Percentiles rank a stretch among this genome's conserved stretches.
Evolutionary conservation across 2,329 filamentous ascomycete species (phyloP).

Genomic region (Fusarium dlaminii): DNA sequence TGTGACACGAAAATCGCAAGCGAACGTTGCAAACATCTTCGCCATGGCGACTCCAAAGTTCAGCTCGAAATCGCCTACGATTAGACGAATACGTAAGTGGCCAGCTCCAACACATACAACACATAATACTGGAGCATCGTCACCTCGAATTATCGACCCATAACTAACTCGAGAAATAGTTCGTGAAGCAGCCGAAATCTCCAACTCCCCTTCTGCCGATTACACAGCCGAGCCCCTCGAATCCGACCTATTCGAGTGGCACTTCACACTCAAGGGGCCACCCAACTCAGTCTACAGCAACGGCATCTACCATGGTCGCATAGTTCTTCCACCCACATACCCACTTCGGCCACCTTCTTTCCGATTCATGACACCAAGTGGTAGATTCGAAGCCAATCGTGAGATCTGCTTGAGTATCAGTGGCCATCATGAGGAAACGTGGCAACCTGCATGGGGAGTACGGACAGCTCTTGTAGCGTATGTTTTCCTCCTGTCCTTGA

Average conservation of each 20-base stretch:
- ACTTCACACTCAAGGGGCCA: conserved; percentile 94
- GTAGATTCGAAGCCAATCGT: conserved; percentile 93
- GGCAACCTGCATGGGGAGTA: conserved; percentile 98
- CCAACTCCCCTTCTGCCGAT: conserved; percentile 81
- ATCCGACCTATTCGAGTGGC: conserved; percentile 95
- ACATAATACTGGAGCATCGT: neutral
- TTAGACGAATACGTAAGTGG: conserved; percentile 80
- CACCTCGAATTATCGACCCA: neutral
- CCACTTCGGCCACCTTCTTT: conserved; percentile 94
- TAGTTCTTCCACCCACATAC: conserved; percentile 88
- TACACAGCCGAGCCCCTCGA: conserved; percentile 88
- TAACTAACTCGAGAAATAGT: conserved; percentile 53
- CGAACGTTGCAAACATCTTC: neutral
- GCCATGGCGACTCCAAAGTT: conserved; percentile 57
- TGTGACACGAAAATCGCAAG: neutral
- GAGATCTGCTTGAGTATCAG: conserved; percentile 96
- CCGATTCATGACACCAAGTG: conserved; percentile 90
- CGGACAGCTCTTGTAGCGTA: conserved; percentile 81
- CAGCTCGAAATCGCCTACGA: conserved; percentile 83
- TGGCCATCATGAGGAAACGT: conserved; percentile 96
- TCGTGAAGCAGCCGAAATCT: conserved; percentile 90
- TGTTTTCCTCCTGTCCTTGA: conserved; percentile 37
- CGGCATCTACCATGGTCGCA: conserved; percentile 95
- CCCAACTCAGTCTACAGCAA: conserved; percentile 80
- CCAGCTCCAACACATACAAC: neutral